Percentiles rank a stretch among this genome's conserved stretches.
Conservation (phyloP, 495 filamentous ascomycete genomes). For the Penicillium atrosanguineum region DNA sequence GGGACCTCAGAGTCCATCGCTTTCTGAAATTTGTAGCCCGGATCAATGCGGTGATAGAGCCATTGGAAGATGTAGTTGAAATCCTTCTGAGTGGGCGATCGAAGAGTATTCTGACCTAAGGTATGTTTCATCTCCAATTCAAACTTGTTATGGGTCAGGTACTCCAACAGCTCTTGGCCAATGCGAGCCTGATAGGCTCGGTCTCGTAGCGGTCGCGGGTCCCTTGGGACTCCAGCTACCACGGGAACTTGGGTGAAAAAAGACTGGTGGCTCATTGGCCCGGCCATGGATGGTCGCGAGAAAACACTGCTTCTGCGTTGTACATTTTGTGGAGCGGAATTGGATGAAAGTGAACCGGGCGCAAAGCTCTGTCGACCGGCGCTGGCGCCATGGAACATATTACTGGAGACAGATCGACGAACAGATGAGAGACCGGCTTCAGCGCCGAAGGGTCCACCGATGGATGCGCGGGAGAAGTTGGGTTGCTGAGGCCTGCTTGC, state of each 20-base stretch:
- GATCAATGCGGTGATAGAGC: constrained; percentile 93
- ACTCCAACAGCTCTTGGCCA: constrained; percentile 86
- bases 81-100: constrained; percentile 95
- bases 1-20: constrained; percentile 93
- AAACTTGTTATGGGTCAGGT: constrained; percentile 85
- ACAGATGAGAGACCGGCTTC: constrained; percentile 80
- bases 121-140: constrained; percentile 96
- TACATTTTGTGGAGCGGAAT: constrained; percentile 36
- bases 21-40: constrained; percentile 85
- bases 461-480: constrained; percentile 79
- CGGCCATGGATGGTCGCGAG: constrained; percentile 62
- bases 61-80: constrained; percentile 97
- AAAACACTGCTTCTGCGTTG: constrained; percentile 88
- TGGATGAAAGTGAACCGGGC: constrained; percentile 55
- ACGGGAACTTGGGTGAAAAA: constrained; percentile 86
- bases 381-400: constrained; percentile 60
- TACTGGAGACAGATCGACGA: constrained; percentile 76
- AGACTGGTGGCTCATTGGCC: constrained; percentile 69
- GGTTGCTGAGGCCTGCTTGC: constrained; percentile 83
- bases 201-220: constrained; percentile 88
- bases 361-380: constrained; percentile 69
- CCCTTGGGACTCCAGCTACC: constrained; percentile 73
- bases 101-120: constrained; percentile 80
- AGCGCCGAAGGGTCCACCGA: constrained; percentile 65
- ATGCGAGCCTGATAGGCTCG: constrained; percentile 75